These are phyloP conservation scores for Friedmanniomyces simplex DNA, from an alignment of 495 filamentous ascomycete species.

Conservation along the genomic window DNA sequence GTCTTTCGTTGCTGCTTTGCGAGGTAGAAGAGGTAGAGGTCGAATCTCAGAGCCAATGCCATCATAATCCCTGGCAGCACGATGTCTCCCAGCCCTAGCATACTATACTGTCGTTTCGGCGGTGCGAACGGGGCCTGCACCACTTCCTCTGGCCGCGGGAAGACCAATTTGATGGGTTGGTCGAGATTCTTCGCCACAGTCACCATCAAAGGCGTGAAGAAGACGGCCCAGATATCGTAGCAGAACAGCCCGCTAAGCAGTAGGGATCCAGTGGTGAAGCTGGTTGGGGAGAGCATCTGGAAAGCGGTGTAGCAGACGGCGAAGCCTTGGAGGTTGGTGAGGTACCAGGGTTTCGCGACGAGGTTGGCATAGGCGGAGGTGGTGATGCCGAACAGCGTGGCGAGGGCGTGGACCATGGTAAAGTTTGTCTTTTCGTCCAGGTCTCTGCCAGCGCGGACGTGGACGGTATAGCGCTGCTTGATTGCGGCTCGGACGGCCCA, in stretches of 20 bases:
- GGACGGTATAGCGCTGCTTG: constrained; percentile 41
- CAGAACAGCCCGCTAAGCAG: constrained; percentile 74
- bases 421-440: constrained; percentile 38
- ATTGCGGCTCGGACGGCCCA: constrained; percentile 41
- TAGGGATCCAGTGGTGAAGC: constrained; percentile 68
- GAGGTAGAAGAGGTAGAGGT: constrained; percentile 74
- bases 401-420: constrained; percentile 47
- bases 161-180: constrained; percentile 86
- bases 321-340: constrained; percentile 82
- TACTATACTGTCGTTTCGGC: constrained; percentile 44
- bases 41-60: constrained; percentile 76
- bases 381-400: constrained; percentile 46
- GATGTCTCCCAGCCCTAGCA: constrained; percentile 90
- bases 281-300: constrained; percentile 80
- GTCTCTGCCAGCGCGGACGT: constrained; percentile 36
- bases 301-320: constrained; percentile 75
- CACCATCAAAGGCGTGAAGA: constrained; percentile 95
- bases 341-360: constrained; percentile 59
- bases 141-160: constrained; percentile 51
- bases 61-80: constrained; percentile 92
- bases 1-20: constrained; percentile 36
- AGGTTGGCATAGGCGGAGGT: constrained; percentile 60
- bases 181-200: constrained; percentile 86
- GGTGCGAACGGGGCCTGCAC: constrained; percentile 29
- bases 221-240: constrained; percentile 96